These are phyloP conservation scores for Penicillium sp. DNA, from an alignment of 2,329 filamentous ascomycete genomes.

Conservation along the genomic window DNA sequence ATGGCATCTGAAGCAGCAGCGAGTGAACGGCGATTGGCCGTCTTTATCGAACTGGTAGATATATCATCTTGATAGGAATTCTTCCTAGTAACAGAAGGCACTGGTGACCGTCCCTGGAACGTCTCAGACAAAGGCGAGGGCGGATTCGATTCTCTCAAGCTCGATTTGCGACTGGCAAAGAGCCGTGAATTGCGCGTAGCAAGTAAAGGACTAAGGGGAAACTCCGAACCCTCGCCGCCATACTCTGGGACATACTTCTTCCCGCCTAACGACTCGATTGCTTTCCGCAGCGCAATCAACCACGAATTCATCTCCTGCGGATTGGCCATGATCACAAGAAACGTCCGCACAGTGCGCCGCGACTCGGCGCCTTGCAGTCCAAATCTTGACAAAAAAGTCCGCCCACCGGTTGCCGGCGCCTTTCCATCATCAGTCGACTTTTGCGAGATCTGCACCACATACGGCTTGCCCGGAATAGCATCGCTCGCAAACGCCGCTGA, in stretches of 20 bases:
- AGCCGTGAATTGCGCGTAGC: background rate
- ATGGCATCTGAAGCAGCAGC: constrained; percentile 18
- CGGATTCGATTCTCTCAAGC: constrained; percentile 29
- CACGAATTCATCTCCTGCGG: constrained; percentile 44
- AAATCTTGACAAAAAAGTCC: constrained; percentile 37
- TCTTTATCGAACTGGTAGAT: constrained; percentile 10
- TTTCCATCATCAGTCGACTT: constrained; percentile 29
- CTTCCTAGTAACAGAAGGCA: constrained; percentile 10
- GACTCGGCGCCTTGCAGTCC: constrained; percentile 33
- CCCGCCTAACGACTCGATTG: constrained; percentile 45
- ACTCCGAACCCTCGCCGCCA: constrained; percentile 16
- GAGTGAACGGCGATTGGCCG: constrained; percentile 19
- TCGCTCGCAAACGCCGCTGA: constrained; percentile 49
- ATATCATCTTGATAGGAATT: constrained; percentile 11
- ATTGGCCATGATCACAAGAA: constrained; percentile 42
- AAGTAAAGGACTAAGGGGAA: background rate
- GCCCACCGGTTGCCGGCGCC: constrained; percentile 21
- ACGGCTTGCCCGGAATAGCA: constrained; percentile 47
- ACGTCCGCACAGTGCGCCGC: constrained; percentile 34
- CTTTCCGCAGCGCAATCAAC: constrained; percentile 42
- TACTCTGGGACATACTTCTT: constrained; percentile 41
- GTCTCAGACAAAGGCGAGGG: background rate
- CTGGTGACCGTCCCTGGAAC: background rate
- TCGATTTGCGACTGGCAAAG: constrained; percentile 6
- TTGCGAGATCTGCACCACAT: constrained; percentile 46